Conservation (phyloP, 140 eudicot species). For the Anethum foeniculum region DNA sequence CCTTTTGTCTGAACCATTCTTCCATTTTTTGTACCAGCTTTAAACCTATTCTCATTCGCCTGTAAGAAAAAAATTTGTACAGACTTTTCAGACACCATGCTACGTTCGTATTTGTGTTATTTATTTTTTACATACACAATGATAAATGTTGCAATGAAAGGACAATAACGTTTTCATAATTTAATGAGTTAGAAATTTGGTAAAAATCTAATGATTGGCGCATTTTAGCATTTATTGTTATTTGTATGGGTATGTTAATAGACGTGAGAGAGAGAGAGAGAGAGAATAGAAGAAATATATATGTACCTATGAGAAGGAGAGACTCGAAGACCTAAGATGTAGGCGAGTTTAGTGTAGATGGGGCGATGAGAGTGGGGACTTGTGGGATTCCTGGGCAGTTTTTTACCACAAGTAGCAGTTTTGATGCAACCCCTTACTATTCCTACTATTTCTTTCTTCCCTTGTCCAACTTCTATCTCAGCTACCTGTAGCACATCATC, state of each 20-base stretch:
- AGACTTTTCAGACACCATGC: neutral
- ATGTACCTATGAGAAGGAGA: constrained; percentile 75
- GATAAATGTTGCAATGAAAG: neutral
- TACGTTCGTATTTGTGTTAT: neutral
- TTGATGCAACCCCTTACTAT: constrained; percentile 91
- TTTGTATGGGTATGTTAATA: neutral
- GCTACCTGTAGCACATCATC: constrained; percentile 49
- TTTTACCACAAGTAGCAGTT: constrained; percentile 81
- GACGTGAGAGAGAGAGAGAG: neutral
- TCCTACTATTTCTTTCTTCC: constrained; percentile 66
- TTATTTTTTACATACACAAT: neutral
- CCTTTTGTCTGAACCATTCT: constrained; percentile 73
- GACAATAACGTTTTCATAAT: neutral
- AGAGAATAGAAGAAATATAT: neutral
- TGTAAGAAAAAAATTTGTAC: constrained; percentile 10
- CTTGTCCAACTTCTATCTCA: constrained; percentile 37
- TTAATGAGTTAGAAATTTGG: neutral
- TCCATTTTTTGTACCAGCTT: constrained; percentile 60
- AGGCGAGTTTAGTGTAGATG: constrained; percentile 70
- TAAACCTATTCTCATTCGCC: constrained; percentile 79
- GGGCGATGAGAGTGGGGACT: constrained; percentile 30
- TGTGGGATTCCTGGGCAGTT: constrained; percentile 30
- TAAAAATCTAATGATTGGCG: neutral
- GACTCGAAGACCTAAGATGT: constrained; percentile 87
- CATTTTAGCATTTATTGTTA: neutral